Evolutionary conservation across 805 yeast genomes (phyloP).

Genomic region (Schizosaccharomyces japonicus): DNA sequence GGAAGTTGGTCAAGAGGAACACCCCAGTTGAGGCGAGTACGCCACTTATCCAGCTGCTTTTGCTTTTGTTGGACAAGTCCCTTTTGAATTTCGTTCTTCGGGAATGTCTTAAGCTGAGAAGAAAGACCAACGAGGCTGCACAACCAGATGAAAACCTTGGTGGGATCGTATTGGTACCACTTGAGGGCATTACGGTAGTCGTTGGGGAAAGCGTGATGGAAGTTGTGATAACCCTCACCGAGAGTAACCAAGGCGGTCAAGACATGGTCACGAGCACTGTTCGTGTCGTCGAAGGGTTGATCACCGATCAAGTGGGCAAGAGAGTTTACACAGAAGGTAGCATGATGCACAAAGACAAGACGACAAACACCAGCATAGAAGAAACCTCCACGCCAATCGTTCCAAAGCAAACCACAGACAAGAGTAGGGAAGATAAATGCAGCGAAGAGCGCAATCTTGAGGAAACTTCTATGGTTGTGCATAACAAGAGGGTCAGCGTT

Average conservation of each 20-base stretch:
- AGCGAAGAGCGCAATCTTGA: constrained; percentile 25
- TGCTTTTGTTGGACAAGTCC: constrained; percentile 65
- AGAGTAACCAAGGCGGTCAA: constrained; percentile 41
- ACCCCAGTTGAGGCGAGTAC: constrained; percentile 75
- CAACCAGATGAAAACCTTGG: constrained; percentile 45
- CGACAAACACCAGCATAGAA: constrained; percentile 59
- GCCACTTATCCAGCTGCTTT: constrained; percentile 48
- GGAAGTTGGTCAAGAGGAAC: constrained; percentile 77
- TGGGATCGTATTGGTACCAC: constrained; percentile 64
- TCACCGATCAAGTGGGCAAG: constrained; percentile 59
- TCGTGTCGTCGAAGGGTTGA: constrained; percentile 49
- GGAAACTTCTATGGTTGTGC: constrained; percentile 55
- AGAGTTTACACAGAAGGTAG: constrained; percentile 54
- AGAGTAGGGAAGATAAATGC: constrained; percentile 41
- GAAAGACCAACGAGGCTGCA: constrained; percentile 34
- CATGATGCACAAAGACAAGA: constrained; percentile 52
- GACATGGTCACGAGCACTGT: constrained; percentile 49
- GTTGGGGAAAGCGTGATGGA: constrained; percentile 85
- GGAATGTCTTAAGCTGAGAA: constrained; percentile 29
- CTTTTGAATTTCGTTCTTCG: constrained; percentile 39
- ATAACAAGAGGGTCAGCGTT: constrained; percentile 30
- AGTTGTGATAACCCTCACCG: constrained; percentile 83
- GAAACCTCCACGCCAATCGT: constrained; percentile 54
- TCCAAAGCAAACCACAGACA: constrained; percentile 43
- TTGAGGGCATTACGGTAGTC: constrained; percentile 60